Base-by-base conservation (phyloP, 176 grass and related monocot genomes). In the Ampelocalamus luodianensis region DNA sequence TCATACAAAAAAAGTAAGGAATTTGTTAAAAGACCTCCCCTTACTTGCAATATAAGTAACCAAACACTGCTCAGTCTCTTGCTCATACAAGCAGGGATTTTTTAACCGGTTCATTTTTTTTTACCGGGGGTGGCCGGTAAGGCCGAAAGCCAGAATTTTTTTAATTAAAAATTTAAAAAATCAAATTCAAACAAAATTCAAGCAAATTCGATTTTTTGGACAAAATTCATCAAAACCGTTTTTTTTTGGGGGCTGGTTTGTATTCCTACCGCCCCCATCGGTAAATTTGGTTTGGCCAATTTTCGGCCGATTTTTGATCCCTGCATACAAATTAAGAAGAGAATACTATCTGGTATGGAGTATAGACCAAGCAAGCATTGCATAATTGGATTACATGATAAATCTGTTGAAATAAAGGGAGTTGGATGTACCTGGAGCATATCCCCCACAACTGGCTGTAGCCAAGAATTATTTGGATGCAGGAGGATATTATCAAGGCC, bases 381-480 rank as follows among this genome's bases (percentile, higher is more conserved):
- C 32, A 81, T 40, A 54, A 32, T 36, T 44, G 12, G 17, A 36
- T 65, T 24, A 59, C 24, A 63, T 51, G 84, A 80, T 20, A 68
- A 58, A 65, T 64, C 32, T 73, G 36, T 39, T 76, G 51, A 83
- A 80, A 45, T 53, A 26, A 4, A 65, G 15, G n/a, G 77, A 69
- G 18, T 74, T 43, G 29, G 37, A 74, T 84, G 24, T 89, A 97
- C 94, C 94, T 93, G 56, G 92, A 94, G 90, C 79, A 97, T 86
- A 94, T 82, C 66, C 83, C 94, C 94, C 94, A 97, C 78, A 97
- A 66, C 34, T 94, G 91, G 89, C 94, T 92, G 82, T 88, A 94
- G 51, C 94, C 94, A 45, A 97, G 82, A 88, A 97, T 88, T 43
- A 97, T 97, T 82, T 97, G 94, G 88, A 97, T 94, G 83, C 85